Conservation (phyloP, 2,329 filamentous ascomycete genomes). For the Sporothrix luriei region DNA sequence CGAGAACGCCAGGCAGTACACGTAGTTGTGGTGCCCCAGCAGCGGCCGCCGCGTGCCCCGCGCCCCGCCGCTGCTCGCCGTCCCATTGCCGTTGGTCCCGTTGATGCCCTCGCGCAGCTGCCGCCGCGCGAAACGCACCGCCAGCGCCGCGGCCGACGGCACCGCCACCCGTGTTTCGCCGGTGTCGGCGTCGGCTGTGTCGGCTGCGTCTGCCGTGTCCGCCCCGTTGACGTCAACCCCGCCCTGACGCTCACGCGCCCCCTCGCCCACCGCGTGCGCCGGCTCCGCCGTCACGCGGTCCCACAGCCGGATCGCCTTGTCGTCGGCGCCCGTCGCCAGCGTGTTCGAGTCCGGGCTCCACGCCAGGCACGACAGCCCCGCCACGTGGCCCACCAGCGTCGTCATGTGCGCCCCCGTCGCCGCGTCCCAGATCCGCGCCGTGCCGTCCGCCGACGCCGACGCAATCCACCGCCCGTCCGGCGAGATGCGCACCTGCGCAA, state of each 20-base stretch:
- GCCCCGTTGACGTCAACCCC: too few relatives aligned
- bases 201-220: constrained; percentile 37
- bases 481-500: constrained; percentile 87
- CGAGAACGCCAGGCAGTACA: constrained; percentile 92
- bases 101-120: constrained; percentile 27
- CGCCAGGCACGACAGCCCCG: constrained; percentile 87
- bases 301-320: constrained; percentile 95
- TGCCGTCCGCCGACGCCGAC: constrained; percentile 84
- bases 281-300: constrained; percentile 64
- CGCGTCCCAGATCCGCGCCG: constrained; percentile 88
- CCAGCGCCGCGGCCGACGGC: constrained; percentile 22
- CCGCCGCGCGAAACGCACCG: constrained; percentile 26
- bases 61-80: constrained; percentile 34
- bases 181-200: too few relatives aligned
- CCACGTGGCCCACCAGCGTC: constrained; percentile 89
- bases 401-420: constrained; percentile 76
- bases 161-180: background rate
- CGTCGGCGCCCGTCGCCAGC: constrained; percentile 88
- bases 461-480: constrained; percentile 89
- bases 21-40: constrained; percentile 91
- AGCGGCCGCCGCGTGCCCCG: constrained; percentile 58
- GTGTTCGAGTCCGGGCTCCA: constrained; percentile 90
- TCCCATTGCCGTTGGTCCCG: constrained; percentile 30
- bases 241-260: background rate
- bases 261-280: constrained; percentile 40